Base-by-base conservation (phyloP, 768 basidiomycete genomes). In the Tulasnella calospora region DNA sequence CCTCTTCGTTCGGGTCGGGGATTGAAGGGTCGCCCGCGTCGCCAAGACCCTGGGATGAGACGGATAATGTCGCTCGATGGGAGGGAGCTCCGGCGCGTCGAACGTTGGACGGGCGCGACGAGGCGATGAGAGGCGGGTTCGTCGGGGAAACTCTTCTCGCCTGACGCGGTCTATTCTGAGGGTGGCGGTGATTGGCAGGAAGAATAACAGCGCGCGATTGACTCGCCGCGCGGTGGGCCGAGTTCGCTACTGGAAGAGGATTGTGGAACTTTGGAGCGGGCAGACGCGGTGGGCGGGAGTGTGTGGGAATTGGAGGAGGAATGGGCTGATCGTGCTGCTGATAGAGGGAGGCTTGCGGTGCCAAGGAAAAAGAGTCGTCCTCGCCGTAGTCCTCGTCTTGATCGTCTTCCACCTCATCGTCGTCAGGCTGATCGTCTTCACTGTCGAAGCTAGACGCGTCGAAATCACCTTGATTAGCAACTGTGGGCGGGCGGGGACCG, bases 1-100 rank as follows among this genome's bases (percentile, higher is more conserved):
- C 79, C 27, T 80, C 67, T 30, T 71, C 79, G 19, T 27, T 71
- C 9, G 79, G 61, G 61, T 79, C 71, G 30, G 77, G 77, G 27
- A 51, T n/a, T 9, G 74, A 41, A 71, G 79, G 73, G 61, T 71
- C 79, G 38, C 44, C 35, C 38, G 69, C 44, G 76, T 71, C 67
- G 35, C 55, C 69, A 44, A 55, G 46, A 67, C 79, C 70, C 44
- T 57, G 36, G 12, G 71, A 72, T 6, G 46, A 40, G 41, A 41
- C 38, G 23, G 79, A 44, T 55, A 71, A 70, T 51, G 79, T 70
- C 8, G 51, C 61, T 19, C 47, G 46, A 13, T 74, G 79, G 33
- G 67, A 33, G 5, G 75, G 79, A 23, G 79, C 61, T 21, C 73
- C 41, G 33, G 41, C 44, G 67, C 79, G 75, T 76, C 57, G 36